phyloP scores from a whole-genome alignment of 169 alveolate genomes.

The Cyclospora cayetanensis region DNA sequence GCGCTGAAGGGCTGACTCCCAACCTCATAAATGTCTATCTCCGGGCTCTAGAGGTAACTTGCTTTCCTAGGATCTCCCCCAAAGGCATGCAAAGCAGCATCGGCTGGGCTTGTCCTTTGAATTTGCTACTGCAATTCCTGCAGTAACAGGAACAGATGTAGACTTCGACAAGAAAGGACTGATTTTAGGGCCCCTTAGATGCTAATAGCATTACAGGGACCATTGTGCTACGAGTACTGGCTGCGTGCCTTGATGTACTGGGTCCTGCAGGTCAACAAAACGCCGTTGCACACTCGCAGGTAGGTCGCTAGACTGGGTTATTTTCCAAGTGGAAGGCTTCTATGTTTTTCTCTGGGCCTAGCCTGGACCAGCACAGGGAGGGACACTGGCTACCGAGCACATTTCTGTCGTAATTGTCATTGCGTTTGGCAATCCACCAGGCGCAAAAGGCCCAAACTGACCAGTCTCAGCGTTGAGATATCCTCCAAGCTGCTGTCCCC shows the following conservation, averaged over 20 bases:
- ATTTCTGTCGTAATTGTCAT: too few relatives aligned
- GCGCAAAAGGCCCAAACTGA: constrained; percentile 4
- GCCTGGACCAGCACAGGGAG: too few relatives aligned
- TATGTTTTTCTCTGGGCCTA: too few relatives aligned
- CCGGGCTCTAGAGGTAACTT: constrained; percentile 40
- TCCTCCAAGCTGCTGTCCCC: constrained; percentile 44
- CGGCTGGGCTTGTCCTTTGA: background rate
- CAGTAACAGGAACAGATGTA: background rate
- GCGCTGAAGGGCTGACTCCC: constrained; percentile 22
- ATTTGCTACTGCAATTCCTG: constrained; percentile 18
- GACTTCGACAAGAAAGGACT: background rate
- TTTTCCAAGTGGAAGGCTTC: too few relatives aligned
- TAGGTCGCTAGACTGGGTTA: too few relatives aligned
- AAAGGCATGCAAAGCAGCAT: too few relatives aligned
- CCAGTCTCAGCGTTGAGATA: constrained; percentile 25
- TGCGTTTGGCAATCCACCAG: too few relatives aligned
- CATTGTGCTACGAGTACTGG: too few relatives aligned
- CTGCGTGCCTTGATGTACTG: background rate
- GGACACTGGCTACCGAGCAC: too few relatives aligned
- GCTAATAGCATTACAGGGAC: background rate
- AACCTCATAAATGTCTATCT: constrained; percentile 21
- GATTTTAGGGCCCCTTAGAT: background rate
- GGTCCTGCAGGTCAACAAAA: constrained; percentile 32
- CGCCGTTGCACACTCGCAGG: background rate
- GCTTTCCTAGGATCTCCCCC: background rate